Conservation (phyloP, 768 basidiomycete species). For the Suillus plorans region DNA sequence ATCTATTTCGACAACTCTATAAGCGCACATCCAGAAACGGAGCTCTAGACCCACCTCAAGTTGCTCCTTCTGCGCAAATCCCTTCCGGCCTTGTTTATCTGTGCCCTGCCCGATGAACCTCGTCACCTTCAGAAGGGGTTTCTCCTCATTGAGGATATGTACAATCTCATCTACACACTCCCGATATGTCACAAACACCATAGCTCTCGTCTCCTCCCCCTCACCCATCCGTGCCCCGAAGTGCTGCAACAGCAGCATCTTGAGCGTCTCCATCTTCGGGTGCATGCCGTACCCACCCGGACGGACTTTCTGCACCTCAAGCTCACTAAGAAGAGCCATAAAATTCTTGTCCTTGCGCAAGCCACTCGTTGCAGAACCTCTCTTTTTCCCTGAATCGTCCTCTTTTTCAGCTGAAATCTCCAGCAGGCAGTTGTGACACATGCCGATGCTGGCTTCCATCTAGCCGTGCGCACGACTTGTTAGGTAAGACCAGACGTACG, state of each 20-base stretch:
- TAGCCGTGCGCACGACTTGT: slow-evolving; percentile 27
- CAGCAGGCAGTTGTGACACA: slow-evolving; percentile 70
- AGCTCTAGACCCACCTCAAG: slow-evolving; percentile 58
- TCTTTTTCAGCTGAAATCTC: slow-evolving; percentile 45
- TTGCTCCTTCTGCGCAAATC: slow-evolving; percentile 89
- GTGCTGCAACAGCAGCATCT: slow-evolving; percentile 72
- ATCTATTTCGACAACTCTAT: slow-evolving; percentile 46
- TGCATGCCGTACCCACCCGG: slow-evolving; percentile 60
- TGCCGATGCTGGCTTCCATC: slow-evolving; percentile 80
- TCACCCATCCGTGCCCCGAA: slow-evolving; percentile 51
- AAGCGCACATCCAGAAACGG: slow-evolving; percentile 6
- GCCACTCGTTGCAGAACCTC: slow-evolving; percentile 36
- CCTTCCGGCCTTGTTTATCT: slow-evolving; percentile 84
- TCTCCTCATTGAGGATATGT: slow-evolving; percentile 68
- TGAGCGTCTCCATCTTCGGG: slow-evolving; percentile 90
- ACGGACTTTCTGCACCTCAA: slow-evolving; percentile 54
- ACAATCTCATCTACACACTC: slow-evolving; percentile 92
- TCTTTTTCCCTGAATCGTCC: slow-evolving; percentile 35
- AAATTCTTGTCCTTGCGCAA: slow-evolving; percentile 58
- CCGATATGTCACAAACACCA: slow-evolving; percentile 93
- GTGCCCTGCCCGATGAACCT: slow-evolving; percentile 90
- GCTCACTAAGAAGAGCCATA: slow-evolving; percentile 62
- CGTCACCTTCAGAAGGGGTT: slow-evolving; percentile 76
- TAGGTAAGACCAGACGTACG: neutral
- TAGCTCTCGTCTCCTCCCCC: slow-evolving; percentile 63